Evolutionary conservation across 805 yeast species (phyloP), one percentile per base, ranked within the genome.

Genomic region (Ogataea allantospora): DNA sequence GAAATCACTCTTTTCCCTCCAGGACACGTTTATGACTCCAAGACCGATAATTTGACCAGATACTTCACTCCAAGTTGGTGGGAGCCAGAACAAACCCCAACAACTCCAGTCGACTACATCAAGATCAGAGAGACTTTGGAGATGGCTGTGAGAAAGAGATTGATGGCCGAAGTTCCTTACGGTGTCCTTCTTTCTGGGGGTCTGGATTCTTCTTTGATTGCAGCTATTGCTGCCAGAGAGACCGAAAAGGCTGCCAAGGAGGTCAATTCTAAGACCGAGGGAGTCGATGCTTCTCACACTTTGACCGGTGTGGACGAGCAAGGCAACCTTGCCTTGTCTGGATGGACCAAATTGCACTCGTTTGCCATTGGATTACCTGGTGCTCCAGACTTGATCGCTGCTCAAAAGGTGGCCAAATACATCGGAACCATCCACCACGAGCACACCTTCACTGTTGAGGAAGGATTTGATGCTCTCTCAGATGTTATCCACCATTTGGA

Each of bases 81-180:
- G 85, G 95, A 89, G 59, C 95, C 75, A 51, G 46, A 70, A 36
- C 73, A 73, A 60, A 74, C 85, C 47, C 96, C 99, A 51, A 63
- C 82, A 27, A 74, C 75, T 43, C 87, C 81, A 29, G 86, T 83
- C 30, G 95, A 91, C 62, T 78, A 71, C 60, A 77, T 62, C 56
- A 53, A 67, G 43, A 76, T 93, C 45, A 82, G 96, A 66, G 83
- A 81, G 56, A 65, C 86, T 33, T 76, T 93, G 62, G 99, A 93
- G 67, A 70, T 83, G 68, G 88, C 99, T 33, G 99, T 93, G 39
- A 84, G 99, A 75, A 93, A 93, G 85, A 84, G 99, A 76, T 77
- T 93, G 58, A 93, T 93, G 99, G 93, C 98, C 40, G 99, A 93
- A 73, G 99, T 93, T 46, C 98, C 99, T 40, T 93, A 87, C 66